Percentiles rank a stretch among this genome's conserved stretches.
phyloP scores from a whole-genome alignment of 768 basidiomycete genomes.

The Kwoniella bestiolae region DNA sequence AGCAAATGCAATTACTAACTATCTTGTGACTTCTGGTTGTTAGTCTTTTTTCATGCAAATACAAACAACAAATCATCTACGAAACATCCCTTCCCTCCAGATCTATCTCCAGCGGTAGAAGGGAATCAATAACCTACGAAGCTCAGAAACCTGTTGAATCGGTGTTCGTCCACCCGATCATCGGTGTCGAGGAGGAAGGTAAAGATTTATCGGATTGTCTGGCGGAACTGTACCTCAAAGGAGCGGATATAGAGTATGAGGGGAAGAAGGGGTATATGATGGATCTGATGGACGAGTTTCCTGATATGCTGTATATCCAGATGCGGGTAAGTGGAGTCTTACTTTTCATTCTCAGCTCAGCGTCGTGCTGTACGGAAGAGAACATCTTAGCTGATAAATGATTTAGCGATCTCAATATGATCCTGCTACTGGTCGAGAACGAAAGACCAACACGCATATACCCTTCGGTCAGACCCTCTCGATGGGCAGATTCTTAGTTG shows the following conservation, averaged over 20 bases:
- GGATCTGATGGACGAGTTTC: conserved; percentile 80
- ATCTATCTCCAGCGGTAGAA: background rate
- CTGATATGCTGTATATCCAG: conserved; percentile 91
- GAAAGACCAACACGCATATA: conserved; percentile 95
- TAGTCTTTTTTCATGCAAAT: conserved; percentile 87
- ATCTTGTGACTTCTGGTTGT: background rate
- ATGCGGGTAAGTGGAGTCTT: conserved; percentile 69
- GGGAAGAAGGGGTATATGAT: conserved; percentile 78
- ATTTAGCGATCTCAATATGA: conserved; percentile 66
- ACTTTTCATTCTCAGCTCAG: background rate
- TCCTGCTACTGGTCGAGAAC: conserved; percentile 83
- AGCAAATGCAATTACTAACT: background rate
- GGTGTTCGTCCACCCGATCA: conserved; percentile 87
- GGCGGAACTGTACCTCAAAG: conserved; percentile 75
- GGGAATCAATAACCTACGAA: conserved; percentile 11
- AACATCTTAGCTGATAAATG: background rate
- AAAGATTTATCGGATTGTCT: conserved; percentile 93
- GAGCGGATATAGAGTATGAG: conserved; percentile 83
- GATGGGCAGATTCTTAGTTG: conserved; percentile 89
- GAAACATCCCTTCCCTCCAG: conserved; percentile 20
- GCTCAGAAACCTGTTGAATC: conserved; percentile 73
- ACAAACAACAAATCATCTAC: conserved; percentile 65
- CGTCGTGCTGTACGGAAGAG: background rate
- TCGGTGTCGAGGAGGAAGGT: conserved; percentile 82
- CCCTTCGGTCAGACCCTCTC: conserved; percentile 83